Conservation (phyloP, 106 monocot genomes). For the Triglochin maritima region DNA sequence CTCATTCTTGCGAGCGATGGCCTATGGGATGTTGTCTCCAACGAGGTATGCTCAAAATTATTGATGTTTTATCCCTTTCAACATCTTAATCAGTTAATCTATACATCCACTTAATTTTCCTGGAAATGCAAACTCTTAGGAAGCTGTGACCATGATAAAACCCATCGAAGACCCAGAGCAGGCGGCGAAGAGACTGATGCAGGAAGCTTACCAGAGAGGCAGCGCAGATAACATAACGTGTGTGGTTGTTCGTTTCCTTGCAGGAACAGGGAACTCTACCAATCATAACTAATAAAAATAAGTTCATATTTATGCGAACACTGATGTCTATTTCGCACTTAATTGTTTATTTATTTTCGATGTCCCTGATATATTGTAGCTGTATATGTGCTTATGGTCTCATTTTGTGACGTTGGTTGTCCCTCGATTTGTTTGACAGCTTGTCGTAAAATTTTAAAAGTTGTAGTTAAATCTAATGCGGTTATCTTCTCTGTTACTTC, state of each 20-base stretch:
- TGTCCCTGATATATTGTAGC: no score
- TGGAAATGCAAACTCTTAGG: constrained; percentile 25
- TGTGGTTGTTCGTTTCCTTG: constrained; percentile 49
- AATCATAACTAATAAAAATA: not conserved
- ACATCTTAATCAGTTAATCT: not conserved
- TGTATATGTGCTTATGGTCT: no score
- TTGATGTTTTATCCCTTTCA: not conserved
- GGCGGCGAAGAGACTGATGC: constrained; percentile 52
- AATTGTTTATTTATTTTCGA: no score
- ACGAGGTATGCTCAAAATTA: constrained; percentile 39
- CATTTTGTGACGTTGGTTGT: no score
- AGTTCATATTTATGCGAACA: no score
- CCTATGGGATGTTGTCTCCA: constrained; percentile 90
- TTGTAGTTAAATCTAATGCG: no score
- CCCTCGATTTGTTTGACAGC: no score
- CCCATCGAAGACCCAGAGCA: constrained; percentile 48
- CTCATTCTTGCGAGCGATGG: constrained; percentile 97
- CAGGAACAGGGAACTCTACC: not conserved
- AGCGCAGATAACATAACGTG: constrained; percentile 69
- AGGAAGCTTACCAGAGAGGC: constrained; percentile 56
- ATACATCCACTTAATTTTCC: not conserved
- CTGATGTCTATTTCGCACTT: no score
- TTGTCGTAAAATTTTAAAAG: no score
- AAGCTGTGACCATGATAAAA: constrained; percentile 60
- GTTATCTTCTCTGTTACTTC: no score